Percentiles rank a stretch among this genome's conserved stretches.
phyloP scores from a whole-genome alignment of 2,329 filamentous ascomycete genomes.

The Fusarium circinatum region DNA sequence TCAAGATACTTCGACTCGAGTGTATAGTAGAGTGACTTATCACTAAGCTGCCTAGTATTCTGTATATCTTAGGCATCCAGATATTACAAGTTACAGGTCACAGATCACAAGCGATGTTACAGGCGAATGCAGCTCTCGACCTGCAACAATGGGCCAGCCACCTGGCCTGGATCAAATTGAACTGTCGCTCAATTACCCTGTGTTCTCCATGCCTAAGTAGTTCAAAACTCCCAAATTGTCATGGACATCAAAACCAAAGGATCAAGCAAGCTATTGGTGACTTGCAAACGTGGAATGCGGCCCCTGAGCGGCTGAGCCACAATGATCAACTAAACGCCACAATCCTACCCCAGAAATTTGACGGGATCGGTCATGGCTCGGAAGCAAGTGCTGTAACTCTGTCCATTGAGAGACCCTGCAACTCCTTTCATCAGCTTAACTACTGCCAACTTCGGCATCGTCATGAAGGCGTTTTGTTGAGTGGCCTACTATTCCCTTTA shows the following conservation, averaged over 20 bases:
- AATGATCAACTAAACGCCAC: slow-evolving; percentile 9
- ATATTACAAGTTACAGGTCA: not conserved
- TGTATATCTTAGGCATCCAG: not conserved
- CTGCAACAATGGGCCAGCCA: not conserved
- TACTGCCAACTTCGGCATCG: slow-evolving; percentile 11
- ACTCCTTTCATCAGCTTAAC: slow-evolving; percentile 36
- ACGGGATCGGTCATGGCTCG: slow-evolving; percentile 3
- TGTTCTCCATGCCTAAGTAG: not conserved
- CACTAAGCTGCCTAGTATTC: too few relatives aligned
- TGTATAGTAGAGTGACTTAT: not conserved
- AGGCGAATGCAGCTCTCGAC: not conserved
- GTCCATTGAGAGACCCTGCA: slow-evolving; percentile 30
- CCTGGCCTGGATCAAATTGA: not conserved
- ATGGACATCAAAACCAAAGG: not conserved
- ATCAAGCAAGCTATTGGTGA: not conserved
- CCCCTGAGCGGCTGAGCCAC: slow-evolving; percentile 27
- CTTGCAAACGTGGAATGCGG: slow-evolving; percentile 8
- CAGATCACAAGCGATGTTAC: not conserved
- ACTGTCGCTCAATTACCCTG: not conserved
- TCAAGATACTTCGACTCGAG: not conserved
- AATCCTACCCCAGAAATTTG: slow-evolving; percentile 31
- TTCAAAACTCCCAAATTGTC: not conserved
- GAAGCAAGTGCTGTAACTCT: slow-evolving; percentile 29
- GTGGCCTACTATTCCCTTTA: not conserved
- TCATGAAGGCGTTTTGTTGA: slow-evolving; percentile 33